Percentiles rank a stretch among this genome's conserved stretches.
Conservation (phyloP, 148 eudicot genomes). For the Fagopyrum homotropicum region DNA sequence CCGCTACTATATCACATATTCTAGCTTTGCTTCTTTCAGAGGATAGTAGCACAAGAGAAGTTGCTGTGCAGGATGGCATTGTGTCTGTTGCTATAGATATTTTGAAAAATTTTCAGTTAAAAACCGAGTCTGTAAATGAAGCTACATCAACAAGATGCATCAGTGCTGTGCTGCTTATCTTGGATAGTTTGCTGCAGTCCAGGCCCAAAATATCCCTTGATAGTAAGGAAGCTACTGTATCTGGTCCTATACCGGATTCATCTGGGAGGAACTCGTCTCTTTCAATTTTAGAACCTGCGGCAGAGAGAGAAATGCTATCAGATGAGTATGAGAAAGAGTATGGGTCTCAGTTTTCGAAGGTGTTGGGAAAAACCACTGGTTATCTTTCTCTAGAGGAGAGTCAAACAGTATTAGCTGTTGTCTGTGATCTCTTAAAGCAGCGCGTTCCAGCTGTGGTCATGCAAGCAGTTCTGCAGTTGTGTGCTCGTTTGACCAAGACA, state of each 20-base stretch:
- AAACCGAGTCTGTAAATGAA: constrained; percentile 40
- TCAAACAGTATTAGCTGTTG: constrained; percentile 46
- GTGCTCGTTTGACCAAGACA: constrained; percentile 94
- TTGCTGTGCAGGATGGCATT: constrained; percentile 69
- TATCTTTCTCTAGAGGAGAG: constrained; percentile 79
- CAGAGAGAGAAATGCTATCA: constrained; percentile 28
- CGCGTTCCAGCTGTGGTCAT: constrained; percentile 74
- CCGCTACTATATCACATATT: constrained; percentile 75
- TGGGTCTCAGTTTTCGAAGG: constrained; percentile 44
- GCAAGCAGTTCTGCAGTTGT: constrained; percentile 88
- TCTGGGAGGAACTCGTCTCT: constrained; percentile 32
- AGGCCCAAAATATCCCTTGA: constrained; percentile 56
- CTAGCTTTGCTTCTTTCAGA: constrained; percentile 82
- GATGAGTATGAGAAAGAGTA: constrained; percentile 31
- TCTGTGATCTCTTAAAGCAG: constrained; percentile 73
- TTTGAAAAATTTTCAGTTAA: constrained; percentile 42
- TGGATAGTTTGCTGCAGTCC: constrained; percentile 82
- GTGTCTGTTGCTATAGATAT: constrained; percentile 51
- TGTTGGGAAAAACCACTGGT: constrained; percentile 79
- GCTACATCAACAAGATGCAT: constrained; percentile 48
- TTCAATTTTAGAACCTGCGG: constrained; percentile 30
- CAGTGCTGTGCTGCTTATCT: constrained; percentile 76
- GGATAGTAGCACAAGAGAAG: constrained; percentile 67
- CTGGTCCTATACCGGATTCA: constrained; percentile 33
- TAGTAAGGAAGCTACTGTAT: constrained; percentile 24